Evolutionary conservation across 192 early-diverging fungal species (phyloP).

Genomic region (Coemansia umbellata): DNA sequence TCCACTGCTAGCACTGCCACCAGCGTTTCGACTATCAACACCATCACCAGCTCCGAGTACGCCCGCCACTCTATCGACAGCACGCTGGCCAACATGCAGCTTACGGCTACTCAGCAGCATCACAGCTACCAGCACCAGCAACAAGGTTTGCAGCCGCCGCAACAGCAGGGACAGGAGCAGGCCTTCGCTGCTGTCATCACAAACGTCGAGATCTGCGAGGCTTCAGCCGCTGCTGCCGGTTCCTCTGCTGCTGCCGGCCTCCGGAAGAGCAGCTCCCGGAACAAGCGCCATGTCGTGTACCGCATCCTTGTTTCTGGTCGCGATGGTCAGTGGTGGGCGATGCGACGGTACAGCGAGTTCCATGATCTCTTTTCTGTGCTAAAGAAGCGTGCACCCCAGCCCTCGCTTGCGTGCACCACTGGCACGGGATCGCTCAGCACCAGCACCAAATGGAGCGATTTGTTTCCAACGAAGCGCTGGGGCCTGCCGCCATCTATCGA

Average conservation of each 20-base stretch:
- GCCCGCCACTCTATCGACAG: conserved; percentile 45
- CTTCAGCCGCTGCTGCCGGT: conserved; percentile 10
- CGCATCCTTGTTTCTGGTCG: conserved; percentile 46
- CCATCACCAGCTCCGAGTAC: conserved; percentile 30
- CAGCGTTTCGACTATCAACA: conserved; percentile 23
- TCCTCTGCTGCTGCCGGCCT: conserved; percentile 6
- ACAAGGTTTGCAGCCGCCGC: not conserved
- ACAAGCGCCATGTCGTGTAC: conserved; percentile 37
- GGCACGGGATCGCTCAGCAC: not conserved
- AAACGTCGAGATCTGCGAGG: conserved; percentile 41
- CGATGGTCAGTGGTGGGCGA: conserved; percentile 43
- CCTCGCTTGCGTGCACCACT: conserved; percentile 1
- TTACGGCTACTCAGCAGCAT: conserved; percentile 6
- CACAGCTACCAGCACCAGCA: not conserved
- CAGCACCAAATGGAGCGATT: conserved; percentile 20
- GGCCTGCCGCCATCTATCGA: conserved; percentile 31
- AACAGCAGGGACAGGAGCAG: conserved; percentile 11
- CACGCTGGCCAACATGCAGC: conserved; percentile 36
- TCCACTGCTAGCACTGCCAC: conserved; percentile 34
- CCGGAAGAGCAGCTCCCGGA: conserved; percentile 7
- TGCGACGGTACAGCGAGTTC: conserved; percentile 48
- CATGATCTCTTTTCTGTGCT: conserved; percentile 31
- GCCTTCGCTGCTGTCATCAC: conserved; percentile 47
- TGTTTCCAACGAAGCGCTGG: conserved; percentile 44
- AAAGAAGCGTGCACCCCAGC: conserved; percentile 25